Percentiles rank a stretch among this genome's conserved stretches.
Conservation (phyloP, 192 early-diverging fungal genomes). For the Coemansia sp. region DNA sequence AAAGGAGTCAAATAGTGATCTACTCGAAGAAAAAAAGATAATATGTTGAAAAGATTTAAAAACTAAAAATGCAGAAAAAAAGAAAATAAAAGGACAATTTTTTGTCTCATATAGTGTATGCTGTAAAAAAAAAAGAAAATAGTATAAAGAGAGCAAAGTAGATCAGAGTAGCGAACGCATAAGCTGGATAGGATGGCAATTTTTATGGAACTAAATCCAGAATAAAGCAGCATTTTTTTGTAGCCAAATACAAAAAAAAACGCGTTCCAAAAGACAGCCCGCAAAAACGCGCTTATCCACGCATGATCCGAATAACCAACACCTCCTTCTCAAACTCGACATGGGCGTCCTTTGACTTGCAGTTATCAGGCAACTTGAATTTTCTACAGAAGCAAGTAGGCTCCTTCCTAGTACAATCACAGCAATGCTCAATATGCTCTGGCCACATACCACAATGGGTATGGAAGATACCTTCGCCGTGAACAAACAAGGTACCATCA, state of each 20-base stretch:
- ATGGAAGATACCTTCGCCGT: slow-evolving; percentile 54
- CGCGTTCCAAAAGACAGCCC: background rate
- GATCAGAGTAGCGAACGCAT: no score
- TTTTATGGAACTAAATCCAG: background rate
- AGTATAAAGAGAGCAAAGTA: background rate
- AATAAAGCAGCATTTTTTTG: background rate
- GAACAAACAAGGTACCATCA: slow-evolving; percentile 37
- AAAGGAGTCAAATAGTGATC: background rate
- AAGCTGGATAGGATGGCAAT: background rate
- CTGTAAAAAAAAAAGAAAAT: background rate
- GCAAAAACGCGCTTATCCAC: slow-evolving; percentile 16
- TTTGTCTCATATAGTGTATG: background rate
- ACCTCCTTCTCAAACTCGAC: slow-evolving; percentile 56
- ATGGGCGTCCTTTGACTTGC: slow-evolving; percentile 39
- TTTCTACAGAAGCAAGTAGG: slow-evolving; percentile 44
- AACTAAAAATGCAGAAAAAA: slow-evolving; percentile 4
- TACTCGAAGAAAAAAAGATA: background rate
- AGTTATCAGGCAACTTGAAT: slow-evolving; percentile 41
- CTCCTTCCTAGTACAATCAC: slow-evolving; percentile 51
- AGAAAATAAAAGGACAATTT: slow-evolving; percentile 2
- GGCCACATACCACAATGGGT: slow-evolving; percentile 56
- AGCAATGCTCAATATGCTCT: slow-evolving; percentile 51
- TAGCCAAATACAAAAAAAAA: no score
- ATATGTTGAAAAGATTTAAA: background rate
- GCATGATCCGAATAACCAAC: slow-evolving; percentile 46